These are phyloP conservation scores for Fusarium subglutinans DNA, from an alignment of 2,329 filamentous ascomycete genomes.

Conservation along the genomic window DNA sequence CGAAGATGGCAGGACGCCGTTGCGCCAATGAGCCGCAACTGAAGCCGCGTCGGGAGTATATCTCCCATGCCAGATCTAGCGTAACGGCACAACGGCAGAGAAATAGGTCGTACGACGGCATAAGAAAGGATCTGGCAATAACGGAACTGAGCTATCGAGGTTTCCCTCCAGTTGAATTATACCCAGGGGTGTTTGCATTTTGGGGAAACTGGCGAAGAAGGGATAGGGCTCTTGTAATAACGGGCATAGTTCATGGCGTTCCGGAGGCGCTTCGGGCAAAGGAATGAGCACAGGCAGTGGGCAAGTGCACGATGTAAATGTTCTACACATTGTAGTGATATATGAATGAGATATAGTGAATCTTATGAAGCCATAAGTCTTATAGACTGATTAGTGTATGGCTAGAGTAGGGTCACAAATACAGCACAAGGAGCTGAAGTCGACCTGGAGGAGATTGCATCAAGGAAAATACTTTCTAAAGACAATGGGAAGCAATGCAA, in stretches of 20 bases:
- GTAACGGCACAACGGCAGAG: slow-evolving; percentile 4
- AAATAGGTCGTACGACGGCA: slow-evolving; percentile 8
- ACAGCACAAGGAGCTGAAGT: neutral
- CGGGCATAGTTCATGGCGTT: slow-evolving; percentile 43
- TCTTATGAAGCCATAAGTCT: neutral
- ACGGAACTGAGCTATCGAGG: slow-evolving; percentile 1
- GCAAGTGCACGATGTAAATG: slow-evolving; percentile 39
- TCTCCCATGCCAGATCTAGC: slow-evolving; percentile 25
- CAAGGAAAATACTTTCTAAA: neutral
- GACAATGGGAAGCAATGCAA: neutral
- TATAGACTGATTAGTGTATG: neutral
- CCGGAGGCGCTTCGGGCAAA: slow-evolving; percentile 11
- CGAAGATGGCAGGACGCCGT: slow-evolving; percentile 9
- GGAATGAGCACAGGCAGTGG: slow-evolving; percentile 42
- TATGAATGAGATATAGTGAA: slow-evolving; percentile 29
- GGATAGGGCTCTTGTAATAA: slow-evolving; percentile 28
- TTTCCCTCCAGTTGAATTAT: slow-evolving; percentile 32
- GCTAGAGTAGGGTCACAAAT: too few relatives aligned
- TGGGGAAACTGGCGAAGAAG: slow-evolving; percentile 29
- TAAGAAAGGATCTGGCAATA: slow-evolving; percentile 1
- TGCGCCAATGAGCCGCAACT: slow-evolving; percentile 22
- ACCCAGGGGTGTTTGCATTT: slow-evolving; percentile 43
- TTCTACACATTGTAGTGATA: slow-evolving; percentile 15
- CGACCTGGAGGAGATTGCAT: neutral
- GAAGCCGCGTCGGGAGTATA: slow-evolving; percentile 30